Base-by-base conservation (phyloP, 768 basidiomycete species). In the Amanita fuliginea region DNA sequence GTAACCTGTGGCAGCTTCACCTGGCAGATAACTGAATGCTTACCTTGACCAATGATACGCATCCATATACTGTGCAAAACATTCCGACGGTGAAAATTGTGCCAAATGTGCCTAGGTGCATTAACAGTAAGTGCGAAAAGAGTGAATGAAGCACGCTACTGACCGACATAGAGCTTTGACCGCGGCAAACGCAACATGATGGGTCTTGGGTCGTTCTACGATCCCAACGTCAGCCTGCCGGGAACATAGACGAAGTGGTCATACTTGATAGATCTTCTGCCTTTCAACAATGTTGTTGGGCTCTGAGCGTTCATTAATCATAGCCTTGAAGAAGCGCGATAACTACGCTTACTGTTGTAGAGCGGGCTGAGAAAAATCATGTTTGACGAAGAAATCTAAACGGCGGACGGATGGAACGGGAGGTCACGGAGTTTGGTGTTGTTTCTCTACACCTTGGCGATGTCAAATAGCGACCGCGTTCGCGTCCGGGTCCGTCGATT, bases 241-340 rank as follows among this genome's bases (percentile, higher is more conserved):
- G 43, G 53, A 52, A 45, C 39, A 24, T 41, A 18, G 50, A 46
- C n/a, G 22, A 9, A 13, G 6, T 13, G n/a, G 21, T 32, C 39
- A 34, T 34, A 86, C 87, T 73, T 89, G 87, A 63, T 78, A 73
- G 40, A 60, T 53, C 68, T 67, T 77, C 66, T 89, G 86, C 61
- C 67, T 80, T 67, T 82, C 77, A 36, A 77, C 63, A 53, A 86
- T 73, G 48, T 62, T 62, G 70, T 89, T 85, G 56, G 80, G 81
- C 46, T 61, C 62, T 74, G 49, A 51, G 52, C 24, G 46, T 16
- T 8, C 58, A 47, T 36, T 41, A 49, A 18, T 19, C 42, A 16
- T 16, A 45, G 13, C 8, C 19, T 19, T 56, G 7, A 41, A 33
- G 35, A 51, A 36, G 19, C 43, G 16, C 3, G 8, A 40, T 11